Evolutionary conservation across 2,329 filamentous ascomycete species (phyloP).

Genomic region (Diaporthe sp.): DNA sequence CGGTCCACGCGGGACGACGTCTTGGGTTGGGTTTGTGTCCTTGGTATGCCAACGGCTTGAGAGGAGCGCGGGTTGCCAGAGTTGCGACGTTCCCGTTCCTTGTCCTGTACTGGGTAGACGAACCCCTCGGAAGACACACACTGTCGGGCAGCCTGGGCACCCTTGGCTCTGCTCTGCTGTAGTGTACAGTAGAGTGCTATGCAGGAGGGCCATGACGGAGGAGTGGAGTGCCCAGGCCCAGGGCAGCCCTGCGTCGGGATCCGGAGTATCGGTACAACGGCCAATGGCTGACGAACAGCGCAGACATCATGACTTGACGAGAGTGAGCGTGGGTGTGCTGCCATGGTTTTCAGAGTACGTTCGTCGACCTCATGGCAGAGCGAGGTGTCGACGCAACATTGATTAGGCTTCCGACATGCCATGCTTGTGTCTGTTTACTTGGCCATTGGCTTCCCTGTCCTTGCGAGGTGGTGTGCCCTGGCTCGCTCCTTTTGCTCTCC

Average conservation of each 20-base stretch:
- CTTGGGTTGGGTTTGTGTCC: neutral
- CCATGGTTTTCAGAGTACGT: neutral
- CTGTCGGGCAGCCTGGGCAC: conserved; percentile 3
- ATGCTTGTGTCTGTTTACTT: neutral
- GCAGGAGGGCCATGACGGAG: conserved; percentile 3
- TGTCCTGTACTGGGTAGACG: neutral
- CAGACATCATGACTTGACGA: conserved; percentile 1
- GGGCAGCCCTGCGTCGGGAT: conserved; percentile 26
- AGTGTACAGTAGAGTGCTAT: neutral
- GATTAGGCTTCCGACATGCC: neutral
- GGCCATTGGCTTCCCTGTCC: neutral
- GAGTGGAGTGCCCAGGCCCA: neutral
- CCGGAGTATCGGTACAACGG: conserved; percentile 15
- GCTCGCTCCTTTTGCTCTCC: neutral
- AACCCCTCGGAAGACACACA: neutral
- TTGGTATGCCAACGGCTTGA: neutral
- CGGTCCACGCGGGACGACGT: neutral
- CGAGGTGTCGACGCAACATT: neutral
- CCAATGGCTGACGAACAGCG: conserved; percentile 33
- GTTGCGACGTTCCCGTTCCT: neutral
- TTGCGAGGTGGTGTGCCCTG: neutral
- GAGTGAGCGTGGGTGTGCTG: neutral
- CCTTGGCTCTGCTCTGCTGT: neutral
- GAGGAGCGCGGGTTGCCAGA: neutral
- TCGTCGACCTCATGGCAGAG: neutral